Evolutionary conservation across 371 early-diverging fungal genomes (phyloP).

Genomic region (Lichtheimia ramosa): DNA sequence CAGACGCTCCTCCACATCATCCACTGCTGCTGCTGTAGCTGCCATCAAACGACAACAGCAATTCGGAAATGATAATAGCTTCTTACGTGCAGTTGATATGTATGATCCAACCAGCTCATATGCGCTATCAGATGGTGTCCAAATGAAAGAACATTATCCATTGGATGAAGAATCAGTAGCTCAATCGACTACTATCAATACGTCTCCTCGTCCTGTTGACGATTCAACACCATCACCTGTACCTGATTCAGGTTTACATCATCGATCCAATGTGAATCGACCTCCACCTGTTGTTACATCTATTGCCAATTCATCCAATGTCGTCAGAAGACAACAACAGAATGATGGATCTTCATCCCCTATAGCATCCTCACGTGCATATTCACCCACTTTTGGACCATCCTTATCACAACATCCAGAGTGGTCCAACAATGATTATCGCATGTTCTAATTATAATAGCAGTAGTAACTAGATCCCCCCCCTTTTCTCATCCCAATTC

Average conservation of each 20-base stretch:
- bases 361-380: neutral
- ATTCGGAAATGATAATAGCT: neutral
- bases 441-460: conserved; percentile 14
- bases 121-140: neutral
- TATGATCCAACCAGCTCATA: neutral
- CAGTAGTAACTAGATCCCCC: too few species aligned
- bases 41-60: neutral
- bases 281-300: neutral
- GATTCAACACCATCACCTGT: neutral
- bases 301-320: neutral
- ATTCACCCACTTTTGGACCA: conserved; percentile 1
- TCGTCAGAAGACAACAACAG: neutral
- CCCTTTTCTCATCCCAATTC: too few species aligned
- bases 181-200: neutral
- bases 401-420: conserved; percentile 12
- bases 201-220: too few species aligned
- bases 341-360: too few species aligned
- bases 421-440: conserved; percentile 20
- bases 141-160: neutral
- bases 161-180: neutral
- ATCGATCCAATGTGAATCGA: too few species aligned
- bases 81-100: neutral
- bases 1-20: too few species aligned
- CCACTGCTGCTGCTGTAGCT: neutral
- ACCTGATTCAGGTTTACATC: neutral